Percentiles rank a stretch among this genome's conserved stretches.
phyloP scores from a whole-genome alignment of 2,329 filamentous ascomycete genomes.

The Epichloe coenophiala region DNA sequence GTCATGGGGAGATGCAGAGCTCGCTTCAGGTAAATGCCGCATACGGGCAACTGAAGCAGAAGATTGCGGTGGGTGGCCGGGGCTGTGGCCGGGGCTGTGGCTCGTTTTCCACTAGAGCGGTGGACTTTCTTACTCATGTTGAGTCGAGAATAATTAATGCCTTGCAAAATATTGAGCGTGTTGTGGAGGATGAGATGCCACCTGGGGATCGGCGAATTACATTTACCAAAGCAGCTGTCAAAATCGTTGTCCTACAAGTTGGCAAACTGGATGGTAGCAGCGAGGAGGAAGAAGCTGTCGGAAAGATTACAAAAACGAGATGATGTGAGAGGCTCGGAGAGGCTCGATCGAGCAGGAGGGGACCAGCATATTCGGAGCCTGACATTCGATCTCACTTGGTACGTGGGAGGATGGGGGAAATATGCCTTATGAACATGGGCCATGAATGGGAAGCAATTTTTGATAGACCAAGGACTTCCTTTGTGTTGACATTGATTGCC shows the following conservation, averaged over 20 bases:
- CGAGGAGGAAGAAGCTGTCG: not conserved
- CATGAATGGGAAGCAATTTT: not conserved
- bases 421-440: slow-evolving; percentile 1
- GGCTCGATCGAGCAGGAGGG: not conserved
- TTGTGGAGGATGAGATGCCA: not conserved
- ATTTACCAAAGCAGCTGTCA: not conserved
- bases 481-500: not conserved
- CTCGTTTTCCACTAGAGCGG: not conserved
- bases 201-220: not conserved
- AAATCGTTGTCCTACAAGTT: not conserved
- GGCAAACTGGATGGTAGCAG: not conserved
- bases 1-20: slow-evolving; percentile 96
- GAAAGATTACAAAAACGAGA: not conserved
- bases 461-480: slow-evolving; percentile 1
- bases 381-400: not conserved
- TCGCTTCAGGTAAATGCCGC: slow-evolving; percentile 52
- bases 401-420: not conserved
- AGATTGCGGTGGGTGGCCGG: not conserved
- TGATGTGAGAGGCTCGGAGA: not conserved
- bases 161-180: slow-evolving; percentile 1
- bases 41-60: not conserved
- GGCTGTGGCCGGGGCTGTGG: no score
- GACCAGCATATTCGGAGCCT: not conserved
- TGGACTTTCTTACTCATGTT: not conserved
- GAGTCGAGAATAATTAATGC: not conserved